A percentile compares a stretch with the other conserved stretches of the same genome.
Evolutionary conservation across 2,329 filamentous ascomycete species (phyloP).

Genomic region (Didymella pinodella): DNA sequence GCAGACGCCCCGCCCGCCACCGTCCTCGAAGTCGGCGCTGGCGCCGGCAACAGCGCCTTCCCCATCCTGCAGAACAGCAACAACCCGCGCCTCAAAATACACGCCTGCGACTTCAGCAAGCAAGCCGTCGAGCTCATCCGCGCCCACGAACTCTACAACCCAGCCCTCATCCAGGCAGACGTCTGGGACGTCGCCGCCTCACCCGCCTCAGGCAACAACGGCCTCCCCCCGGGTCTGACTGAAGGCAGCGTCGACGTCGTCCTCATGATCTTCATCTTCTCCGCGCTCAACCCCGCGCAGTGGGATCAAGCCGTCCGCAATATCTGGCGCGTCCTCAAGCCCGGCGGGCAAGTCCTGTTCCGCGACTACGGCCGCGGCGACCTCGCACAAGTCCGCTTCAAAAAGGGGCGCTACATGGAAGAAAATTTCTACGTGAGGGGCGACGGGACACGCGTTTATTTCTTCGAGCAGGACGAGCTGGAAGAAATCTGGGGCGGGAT

Average conservation of each 20-base stretch:
- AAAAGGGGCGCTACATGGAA: conserved; percentile 90
- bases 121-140: conserved; percentile 94
- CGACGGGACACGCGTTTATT: conserved; percentile 95
- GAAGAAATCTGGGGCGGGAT: conserved; percentile 75
- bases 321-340: conserved; percentile 82
- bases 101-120: conserved; percentile 96
- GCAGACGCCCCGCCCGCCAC: conserved; percentile 73
- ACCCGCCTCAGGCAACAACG: conserved; percentile 56
- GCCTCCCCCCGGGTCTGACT: conserved; percentile 76
- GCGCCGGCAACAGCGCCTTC: conserved; percentile 95
- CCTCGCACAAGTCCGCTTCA: conserved; percentile 94
- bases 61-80: conserved; percentile 84
- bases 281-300: conserved; percentile 82
- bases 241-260: conserved; percentile 89
- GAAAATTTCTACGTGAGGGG: conserved; percentile 98
- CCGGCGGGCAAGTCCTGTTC: conserved; percentile 92
- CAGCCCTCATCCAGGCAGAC: conserved; percentile 79
- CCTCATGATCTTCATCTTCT: conserved; percentile 97
- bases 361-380: conserved; percentile 96
- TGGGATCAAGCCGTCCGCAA: conserved; percentile 86
- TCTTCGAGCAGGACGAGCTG: conserved; percentile 89
- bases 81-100: conserved; percentile 81
- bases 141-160: conserved; percentile 76
- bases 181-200: conserved; percentile 84
- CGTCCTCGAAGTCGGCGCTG: conserved; percentile 90